These are phyloP conservation scores for Echites panduratus DNA, from an alignment of 257 asterid genomes.

Conservation along the genomic window DNA sequence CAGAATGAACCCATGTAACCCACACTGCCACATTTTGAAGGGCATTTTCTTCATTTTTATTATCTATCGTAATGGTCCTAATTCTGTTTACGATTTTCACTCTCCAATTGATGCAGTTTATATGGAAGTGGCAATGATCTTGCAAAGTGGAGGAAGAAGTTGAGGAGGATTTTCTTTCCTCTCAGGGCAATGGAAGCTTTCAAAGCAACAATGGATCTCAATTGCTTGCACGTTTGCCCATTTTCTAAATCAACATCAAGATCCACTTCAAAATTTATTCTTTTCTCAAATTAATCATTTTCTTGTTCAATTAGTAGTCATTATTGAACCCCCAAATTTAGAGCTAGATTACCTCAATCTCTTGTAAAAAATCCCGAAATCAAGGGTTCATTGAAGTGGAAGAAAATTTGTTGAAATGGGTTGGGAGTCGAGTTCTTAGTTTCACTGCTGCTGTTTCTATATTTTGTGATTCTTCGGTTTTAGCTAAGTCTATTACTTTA, in stretches of 20 bases:
- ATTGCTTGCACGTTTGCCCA: slow-evolving; percentile 24
- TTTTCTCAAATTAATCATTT: slow-evolving; percentile 25
- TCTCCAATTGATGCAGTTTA: not conserved
- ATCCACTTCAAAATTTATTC: slow-evolving; percentile 34
- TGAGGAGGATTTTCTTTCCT: not conserved
- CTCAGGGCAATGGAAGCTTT: slow-evolving; percentile 50
- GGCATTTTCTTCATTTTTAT: too few relatives aligned
- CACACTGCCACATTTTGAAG: too few relatives aligned
- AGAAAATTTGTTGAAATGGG: slow-evolving; percentile 38
- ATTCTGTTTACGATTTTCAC: not conserved
- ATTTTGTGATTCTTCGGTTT: slow-evolving; percentile 49
- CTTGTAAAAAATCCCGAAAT: slow-evolving; percentile 9
- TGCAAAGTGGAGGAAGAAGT: not conserved
- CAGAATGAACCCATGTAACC: too few relatives aligned
- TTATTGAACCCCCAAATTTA: slow-evolving; percentile 24
- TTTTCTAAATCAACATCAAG: slow-evolving; percentile 35
- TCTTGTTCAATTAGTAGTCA: slow-evolving; percentile 13
- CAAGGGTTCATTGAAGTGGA: slow-evolving; percentile 15
- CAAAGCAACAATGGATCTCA: slow-evolving; percentile 41
- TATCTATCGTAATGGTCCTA: not conserved
- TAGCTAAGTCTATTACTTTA: slow-evolving; percentile 71
- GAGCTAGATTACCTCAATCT: slow-evolving; percentile 19
- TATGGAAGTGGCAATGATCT: not conserved
- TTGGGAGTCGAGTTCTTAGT: slow-evolving; percentile 53
- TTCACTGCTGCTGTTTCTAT: slow-evolving; percentile 65